Conservation (phyloP, 495 filamentous ascomycete genomes). For the Glarea lozoyensis region DNA sequence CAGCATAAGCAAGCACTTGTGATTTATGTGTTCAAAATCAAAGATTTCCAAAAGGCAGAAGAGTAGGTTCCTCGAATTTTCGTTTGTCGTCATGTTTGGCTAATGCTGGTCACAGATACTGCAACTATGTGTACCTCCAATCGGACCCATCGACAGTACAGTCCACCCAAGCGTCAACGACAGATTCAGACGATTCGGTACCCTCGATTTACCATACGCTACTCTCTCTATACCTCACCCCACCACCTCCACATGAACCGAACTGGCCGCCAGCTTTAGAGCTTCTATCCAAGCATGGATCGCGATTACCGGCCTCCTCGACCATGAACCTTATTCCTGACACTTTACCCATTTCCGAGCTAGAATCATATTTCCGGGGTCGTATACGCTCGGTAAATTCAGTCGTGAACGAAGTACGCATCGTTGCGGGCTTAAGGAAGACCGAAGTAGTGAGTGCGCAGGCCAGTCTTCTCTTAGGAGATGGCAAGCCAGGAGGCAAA, state of each 20-base stretch:
- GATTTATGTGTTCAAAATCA: constrained; percentile 92
- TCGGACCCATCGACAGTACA: constrained; percentile 31
- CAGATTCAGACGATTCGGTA: constrained; percentile 46
- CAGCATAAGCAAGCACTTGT: constrained; percentile 88
- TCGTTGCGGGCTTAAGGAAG: constrained; percentile 66
- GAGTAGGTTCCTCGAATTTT: constrained; percentile 62
- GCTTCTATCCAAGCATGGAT: constrained; percentile 85
- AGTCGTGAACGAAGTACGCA: constrained; percentile 63
- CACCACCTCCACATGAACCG: constrained; percentile 62
- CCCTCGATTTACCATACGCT: constrained; percentile 85
- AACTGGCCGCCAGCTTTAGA: constrained; percentile 73
- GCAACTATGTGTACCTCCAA: constrained; percentile 70
- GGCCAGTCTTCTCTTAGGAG: constrained; percentile 59
- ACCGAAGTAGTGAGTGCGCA: constrained; percentile 66
- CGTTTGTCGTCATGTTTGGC: background rate
- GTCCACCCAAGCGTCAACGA: constrained; percentile 26
- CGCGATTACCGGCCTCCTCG: constrained; percentile 76
- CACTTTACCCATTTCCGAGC: constrained; percentile 61
- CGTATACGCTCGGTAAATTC: constrained; percentile 83
- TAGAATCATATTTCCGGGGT: constrained; percentile 87
- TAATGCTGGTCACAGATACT: constrained; percentile 53
- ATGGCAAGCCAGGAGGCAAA: constrained; percentile 43
- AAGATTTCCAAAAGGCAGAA: constrained; percentile 84
- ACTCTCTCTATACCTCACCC: constrained; percentile 80
- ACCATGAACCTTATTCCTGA: constrained; percentile 82